A percentile compares a stretch with the other conserved stretches of the same genome.
phyloP scores from a whole-genome alignment of 202 grass and related monocot species.

The Eragrostis tef region DNA sequence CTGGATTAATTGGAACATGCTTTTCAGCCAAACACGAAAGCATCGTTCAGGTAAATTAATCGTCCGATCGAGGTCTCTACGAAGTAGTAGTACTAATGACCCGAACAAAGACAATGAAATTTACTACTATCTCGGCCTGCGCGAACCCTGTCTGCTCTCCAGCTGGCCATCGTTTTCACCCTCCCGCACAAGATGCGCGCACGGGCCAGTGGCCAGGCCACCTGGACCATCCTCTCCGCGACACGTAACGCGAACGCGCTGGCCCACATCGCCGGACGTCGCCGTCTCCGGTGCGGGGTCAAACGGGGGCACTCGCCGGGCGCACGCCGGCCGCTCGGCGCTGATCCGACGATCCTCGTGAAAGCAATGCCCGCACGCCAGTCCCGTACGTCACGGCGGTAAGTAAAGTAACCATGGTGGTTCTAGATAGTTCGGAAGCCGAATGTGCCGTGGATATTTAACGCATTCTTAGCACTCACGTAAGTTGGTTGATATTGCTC shows the following conservation, averaged over 20 bases:
- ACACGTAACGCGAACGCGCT: background rate
- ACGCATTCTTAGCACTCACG: background rate
- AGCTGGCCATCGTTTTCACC: background rate
- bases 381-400: background rate
- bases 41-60: too few species aligned
- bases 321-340: background rate
- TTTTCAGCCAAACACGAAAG: background rate
- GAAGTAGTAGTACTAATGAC: too few species aligned
- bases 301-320: slow-evolving; percentile 15
- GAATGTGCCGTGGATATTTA: slow-evolving; percentile 32
- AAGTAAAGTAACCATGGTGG: background rate
- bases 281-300: background rate
- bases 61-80: too few species aligned
- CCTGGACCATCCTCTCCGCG: background rate
- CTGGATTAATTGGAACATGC: background rate
- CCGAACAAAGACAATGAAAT: too few species aligned
- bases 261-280: background rate
- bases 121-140: background rate
- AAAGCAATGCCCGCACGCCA: background rate
- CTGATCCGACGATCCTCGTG: background rate
- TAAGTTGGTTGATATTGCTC: background rate
- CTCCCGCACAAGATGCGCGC: background rate
- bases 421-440: slow-evolving; percentile 48
- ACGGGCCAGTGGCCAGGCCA: background rate
- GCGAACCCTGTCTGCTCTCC: background rate